Evolutionary conservation across 1,284 basidiomycete genomes (phyloP), one percentile per base, ranked within the genome.

Genomic region (Singerocomus rubriflavus): DNA sequence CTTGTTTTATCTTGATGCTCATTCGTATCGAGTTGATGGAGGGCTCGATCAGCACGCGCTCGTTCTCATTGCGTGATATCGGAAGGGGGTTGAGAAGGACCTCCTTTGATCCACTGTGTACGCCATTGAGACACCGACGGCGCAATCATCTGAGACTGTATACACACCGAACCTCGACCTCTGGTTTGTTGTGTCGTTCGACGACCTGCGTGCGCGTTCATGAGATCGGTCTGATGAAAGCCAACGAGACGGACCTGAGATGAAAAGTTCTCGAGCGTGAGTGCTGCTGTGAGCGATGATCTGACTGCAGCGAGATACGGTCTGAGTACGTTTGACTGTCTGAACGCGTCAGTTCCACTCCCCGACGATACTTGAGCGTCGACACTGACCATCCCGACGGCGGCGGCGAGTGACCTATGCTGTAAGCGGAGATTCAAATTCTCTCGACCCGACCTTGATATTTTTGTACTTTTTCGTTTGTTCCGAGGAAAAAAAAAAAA

Each of bases 1-100:
- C 95, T 69, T 99, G 97, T 73, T 99, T 99, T 72, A 99, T 98
- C 72, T 87, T 91, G 74, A 99, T 98, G 69, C 88, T 92, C 56
- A 99, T 77, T 30, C 97, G 86, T 65, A 99, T 91, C 2, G 94
- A 97, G 75, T 99, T 99, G 72, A 99, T 85, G 1, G 91, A 93
- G 0, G 96, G 88, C 71, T 99, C 97, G 72, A 99, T 94, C 60
- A 98, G 76, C 53, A 99, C 96, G 53, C 89, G 86, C 70, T 99
- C 97, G 62, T 93, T 91, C 73, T 98, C 93, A 70, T 98, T 98
- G 59, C 97, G 86, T 13, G 93, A 93, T 70, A 99, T 97, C 41
- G 85, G 86, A 43, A 99, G 77, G 6, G 97, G 92, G 59, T 92
- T 92, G 47, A 99, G 83, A 27, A 99, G 79, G 43, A 96, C 93